Conservation (phyloP, 345 rosid genomes). For the Capsella bursapastoris region DNA sequence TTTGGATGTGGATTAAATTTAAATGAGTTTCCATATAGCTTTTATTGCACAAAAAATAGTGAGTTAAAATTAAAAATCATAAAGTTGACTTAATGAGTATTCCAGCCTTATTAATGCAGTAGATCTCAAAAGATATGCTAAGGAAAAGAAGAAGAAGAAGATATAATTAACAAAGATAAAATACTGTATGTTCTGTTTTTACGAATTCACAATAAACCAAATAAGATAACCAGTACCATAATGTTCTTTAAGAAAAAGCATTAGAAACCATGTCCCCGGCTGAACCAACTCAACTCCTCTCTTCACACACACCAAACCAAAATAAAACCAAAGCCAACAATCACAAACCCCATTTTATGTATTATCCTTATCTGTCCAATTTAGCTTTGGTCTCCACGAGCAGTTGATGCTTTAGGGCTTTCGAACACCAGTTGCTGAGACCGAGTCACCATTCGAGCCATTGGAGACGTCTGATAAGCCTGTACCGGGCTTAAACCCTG, state of each 20-base stretch:
- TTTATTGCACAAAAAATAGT: too few species aligned
- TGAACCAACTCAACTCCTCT: conserved; percentile 32
- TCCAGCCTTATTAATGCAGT: too few species aligned
- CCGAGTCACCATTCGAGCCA: conserved; percentile 44
- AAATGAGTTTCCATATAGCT: too few species aligned
- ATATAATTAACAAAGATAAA: neutral
- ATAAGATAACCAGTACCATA: neutral
- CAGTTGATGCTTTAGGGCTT: neutral
- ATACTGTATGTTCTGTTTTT: neutral
- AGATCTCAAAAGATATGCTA: too few species aligned
- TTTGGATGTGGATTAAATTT: too few species aligned
- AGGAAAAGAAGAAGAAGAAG: too few species aligned
- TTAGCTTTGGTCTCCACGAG: conserved; percentile 13
- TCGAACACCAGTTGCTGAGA: conserved; percentile 31
- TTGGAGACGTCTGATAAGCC: conserved; percentile 39
- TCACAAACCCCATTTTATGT: neutral
- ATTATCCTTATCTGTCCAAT: neutral
- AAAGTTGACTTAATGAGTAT: too few species aligned
- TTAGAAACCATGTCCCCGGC: conserved; percentile 17
- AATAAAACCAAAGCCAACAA: conserved; percentile 22
- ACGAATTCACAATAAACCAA: conserved; percentile 1
- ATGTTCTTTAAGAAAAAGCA: neutral
- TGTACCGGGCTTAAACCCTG: neutral
- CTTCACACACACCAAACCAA: conserved; percentile 7
- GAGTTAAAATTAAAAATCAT: too few species aligned